Evolutionary conservation across 805 yeast species (phyloP), one percentile per base, ranked within the genome.

Genomic region (Saccharomyces eubayanus): DNA sequence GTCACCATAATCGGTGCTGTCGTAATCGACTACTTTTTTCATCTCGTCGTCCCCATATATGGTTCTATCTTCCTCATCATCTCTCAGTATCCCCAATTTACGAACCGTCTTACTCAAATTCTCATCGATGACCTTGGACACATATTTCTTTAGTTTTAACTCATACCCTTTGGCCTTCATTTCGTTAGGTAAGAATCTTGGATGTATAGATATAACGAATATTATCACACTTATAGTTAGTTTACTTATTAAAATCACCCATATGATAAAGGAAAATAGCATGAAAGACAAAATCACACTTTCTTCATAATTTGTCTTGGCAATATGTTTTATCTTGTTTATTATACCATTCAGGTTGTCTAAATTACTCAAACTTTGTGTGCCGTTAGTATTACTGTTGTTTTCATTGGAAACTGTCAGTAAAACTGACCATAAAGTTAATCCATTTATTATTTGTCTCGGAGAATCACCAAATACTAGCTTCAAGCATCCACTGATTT

Each of bases 391-490:
- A n/a, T 16, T 16, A 8, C 43, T 36, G 20, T 21, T 16, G 43
- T 12, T 16, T 28, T 62, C 62, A 45, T 65, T 64, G 3, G 43
- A 36, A 31, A 72, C 61, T 21, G 76, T 63, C 5, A 67, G 58
- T 21, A 78, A 62, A 6, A 77, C 79, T 1, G 82, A 77, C 68
- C 75, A 78, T 27, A 85, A 69, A 0, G 96, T 87, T 61, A 86
- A 73, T 24, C 89, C 85, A 64, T 89, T 89, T 58, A 89, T 79
- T 1, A 87, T 84, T 69, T 89, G 96, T 69, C 96, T 81, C 16
- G 96, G 96, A 20, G 89, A 77, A 59, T 89, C 96, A 0, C 95
- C 89, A 41, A 87, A 71, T 6, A 88, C 61, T 60, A 88, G 77
- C 31, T 81, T 73, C 11, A 86, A 59, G 57, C 81, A 85, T 52